These are phyloP conservation scores for Erysimum cheiranthoides DNA, from an alignment of 345 rosid species.

Conservation along the genomic window DNA sequence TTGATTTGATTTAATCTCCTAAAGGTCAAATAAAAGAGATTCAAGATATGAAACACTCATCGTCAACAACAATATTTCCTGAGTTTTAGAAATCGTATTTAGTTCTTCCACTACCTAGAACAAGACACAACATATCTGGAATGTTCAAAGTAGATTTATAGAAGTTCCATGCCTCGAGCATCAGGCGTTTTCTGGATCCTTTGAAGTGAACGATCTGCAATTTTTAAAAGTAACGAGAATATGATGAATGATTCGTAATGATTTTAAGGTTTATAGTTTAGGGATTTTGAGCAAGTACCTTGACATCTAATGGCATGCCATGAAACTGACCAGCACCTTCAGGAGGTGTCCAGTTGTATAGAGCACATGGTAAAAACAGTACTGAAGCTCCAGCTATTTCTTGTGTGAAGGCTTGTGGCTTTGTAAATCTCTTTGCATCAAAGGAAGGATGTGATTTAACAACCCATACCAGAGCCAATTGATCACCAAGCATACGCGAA, in stretches of 20 bases:
- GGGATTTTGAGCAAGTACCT: slow-evolving; percentile 54
- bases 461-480: slow-evolving; percentile 80
- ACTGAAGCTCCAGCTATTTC: slow-evolving; percentile 66
- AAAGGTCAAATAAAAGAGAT: slow-evolving; percentile 6
- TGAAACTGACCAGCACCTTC: slow-evolving; percentile 99
- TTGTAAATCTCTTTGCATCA: slow-evolving; percentile 69
- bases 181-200: slow-evolving; percentile 94
- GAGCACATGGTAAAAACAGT: slow-evolving; percentile 79
- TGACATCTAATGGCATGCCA: slow-evolving; percentile 95
- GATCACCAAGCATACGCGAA: slow-evolving; percentile 97
- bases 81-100: slow-evolving; percentile 74
- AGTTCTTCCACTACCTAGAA: slow-evolving; percentile 86
- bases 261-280: background rate
- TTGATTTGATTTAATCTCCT: slow-evolving; percentile 9
- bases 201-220: slow-evolving; percentile 89
- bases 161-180: slow-evolving; percentile 97
- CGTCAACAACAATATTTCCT: background rate
- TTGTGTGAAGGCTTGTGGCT: slow-evolving; percentile 63
- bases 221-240: background rate
- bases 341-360: slow-evolving; percentile 97
- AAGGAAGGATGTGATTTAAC: slow-evolving; percentile 67
- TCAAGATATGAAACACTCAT: background rate
- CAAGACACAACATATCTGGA: slow-evolving; percentile 82
- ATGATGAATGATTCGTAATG: background rate
- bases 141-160: slow-evolving; percentile 58